Conservation (phyloP, 2,329 filamentous ascomycete species). For the Penicillium italicum region DNA sequence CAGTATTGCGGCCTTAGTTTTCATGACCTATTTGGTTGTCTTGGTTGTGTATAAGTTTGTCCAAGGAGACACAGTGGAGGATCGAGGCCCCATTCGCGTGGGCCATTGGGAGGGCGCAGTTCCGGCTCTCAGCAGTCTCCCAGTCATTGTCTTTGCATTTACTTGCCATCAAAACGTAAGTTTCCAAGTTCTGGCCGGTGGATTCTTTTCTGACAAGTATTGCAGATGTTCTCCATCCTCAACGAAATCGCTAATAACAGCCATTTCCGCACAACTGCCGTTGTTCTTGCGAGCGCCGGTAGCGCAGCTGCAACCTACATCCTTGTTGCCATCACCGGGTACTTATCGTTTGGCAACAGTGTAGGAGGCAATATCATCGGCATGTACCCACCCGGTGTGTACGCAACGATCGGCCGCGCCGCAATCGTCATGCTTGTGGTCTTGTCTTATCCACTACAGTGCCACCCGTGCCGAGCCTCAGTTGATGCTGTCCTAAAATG, state of each 20-base stretch:
- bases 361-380: constrained; percentile 89
- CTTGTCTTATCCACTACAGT: constrained; percentile 92
- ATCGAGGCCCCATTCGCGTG: constrained; percentile 70
- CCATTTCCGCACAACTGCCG: constrained; percentile 70
- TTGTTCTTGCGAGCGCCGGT: constrained; percentile 80
- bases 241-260: constrained; percentile 90
- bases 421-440: constrained; percentile 95
- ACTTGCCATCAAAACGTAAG: constrained; percentile 95
- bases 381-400: constrained; percentile 76
- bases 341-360: constrained; percentile 88
- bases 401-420: constrained; percentile 87
- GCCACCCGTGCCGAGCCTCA: constrained; percentile 93
- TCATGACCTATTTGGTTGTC: constrained; percentile 90
- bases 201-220: constrained; percentile 13
- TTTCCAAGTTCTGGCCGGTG: background rate
- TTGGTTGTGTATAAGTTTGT: constrained; percentile 90
- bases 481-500: constrained; percentile 92
- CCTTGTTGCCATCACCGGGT: constrained; percentile 89
- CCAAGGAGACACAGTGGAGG: constrained; percentile 68
- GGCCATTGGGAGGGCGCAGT: constrained; percentile 77
- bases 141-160: constrained; percentile 98
- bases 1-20: constrained; percentile 82
- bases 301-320: constrained; percentile 83
- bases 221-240: constrained; percentile 93
- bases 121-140: constrained; percentile 76